Conservation (phyloP, 2,329 filamentous ascomycete genomes). For the Neofusicoccum sp. region DNA sequence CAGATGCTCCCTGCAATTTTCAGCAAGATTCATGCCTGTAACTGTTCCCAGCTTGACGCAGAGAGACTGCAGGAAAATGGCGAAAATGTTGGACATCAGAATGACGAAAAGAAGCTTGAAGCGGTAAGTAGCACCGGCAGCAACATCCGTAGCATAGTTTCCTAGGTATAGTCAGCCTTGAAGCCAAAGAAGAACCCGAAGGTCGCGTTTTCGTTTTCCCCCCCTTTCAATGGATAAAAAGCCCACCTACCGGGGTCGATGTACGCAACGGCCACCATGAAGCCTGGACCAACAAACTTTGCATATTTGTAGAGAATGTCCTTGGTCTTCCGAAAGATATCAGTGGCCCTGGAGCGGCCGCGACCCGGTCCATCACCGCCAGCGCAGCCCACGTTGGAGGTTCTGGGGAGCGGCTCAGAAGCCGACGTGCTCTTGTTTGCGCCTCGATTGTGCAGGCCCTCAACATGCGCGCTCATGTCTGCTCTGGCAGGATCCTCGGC, state of each 20-base stretch:
- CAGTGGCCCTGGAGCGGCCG: background rate
- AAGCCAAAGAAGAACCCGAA: background rate
- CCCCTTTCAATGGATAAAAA: background rate
- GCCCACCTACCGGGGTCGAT: constrained; percentile 44
- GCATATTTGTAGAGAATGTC: constrained; percentile 47
- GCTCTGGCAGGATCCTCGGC: background rate
- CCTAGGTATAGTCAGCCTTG: constrained; percentile 37
- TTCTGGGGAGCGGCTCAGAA: background rate
- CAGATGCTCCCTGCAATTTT: constrained; percentile 49
- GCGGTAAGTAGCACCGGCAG: constrained; percentile 64
- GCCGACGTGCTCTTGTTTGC: background rate
- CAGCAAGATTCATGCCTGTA: constrained; percentile 50
- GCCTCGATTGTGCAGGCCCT: background rate
- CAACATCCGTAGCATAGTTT: constrained; percentile 70
- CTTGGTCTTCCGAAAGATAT: background rate
- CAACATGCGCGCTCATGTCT: constrained; percentile 2
- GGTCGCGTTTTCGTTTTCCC: background rate
- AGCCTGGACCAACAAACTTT: constrained; percentile 65
- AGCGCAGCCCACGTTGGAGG: background rate
- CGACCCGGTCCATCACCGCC: background rate
- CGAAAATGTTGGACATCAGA: constrained; percentile 67
- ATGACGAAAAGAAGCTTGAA: constrained; percentile 68
- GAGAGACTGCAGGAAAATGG: constrained; percentile 67
- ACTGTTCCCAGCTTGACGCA: constrained; percentile 58
- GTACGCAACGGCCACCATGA: constrained; percentile 56